phyloP scores from a whole-genome alignment of 176 grass and related monocot species.

The Rhynchospora breviuscula region DNA sequence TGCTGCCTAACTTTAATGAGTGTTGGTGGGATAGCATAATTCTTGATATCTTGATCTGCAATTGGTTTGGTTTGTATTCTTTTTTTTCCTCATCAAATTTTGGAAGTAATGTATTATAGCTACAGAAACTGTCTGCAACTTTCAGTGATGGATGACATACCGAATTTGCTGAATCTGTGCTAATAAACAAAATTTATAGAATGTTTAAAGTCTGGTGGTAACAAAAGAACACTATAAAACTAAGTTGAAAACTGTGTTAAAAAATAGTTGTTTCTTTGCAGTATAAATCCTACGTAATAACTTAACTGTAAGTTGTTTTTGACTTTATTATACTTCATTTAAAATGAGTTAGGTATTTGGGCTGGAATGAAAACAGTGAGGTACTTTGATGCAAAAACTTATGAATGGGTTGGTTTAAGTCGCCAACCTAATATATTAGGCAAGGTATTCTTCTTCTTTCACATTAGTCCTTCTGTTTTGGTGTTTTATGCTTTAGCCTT shows the following conservation, averaged over 20 bases:
- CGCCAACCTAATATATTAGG: constrained; percentile 93
- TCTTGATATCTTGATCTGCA: constrained; percentile 95
- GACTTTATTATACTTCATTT: background rate
- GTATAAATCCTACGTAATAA: background rate
- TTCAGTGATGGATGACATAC: constrained; percentile 4
- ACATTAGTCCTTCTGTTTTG: background rate
- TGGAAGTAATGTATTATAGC: background rate
- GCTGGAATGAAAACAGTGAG: constrained; percentile 93
- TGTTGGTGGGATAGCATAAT: constrained; percentile 99
- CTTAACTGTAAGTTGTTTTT: background rate
- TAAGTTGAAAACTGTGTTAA: background rate
- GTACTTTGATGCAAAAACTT: constrained; percentile 95
- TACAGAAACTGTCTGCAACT: constrained; percentile 7
- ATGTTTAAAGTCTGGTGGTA: background rate
- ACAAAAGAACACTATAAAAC: background rate
- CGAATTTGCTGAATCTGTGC: background rate
- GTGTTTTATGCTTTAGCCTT: background rate
- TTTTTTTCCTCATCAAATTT: constrained; percentile 16
- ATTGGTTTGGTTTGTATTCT: constrained; percentile 98
- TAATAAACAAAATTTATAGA: background rate
- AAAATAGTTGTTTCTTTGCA: background rate
- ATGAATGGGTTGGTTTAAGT: constrained; percentile 95
- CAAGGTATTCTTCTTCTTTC: constrained; percentile 58
- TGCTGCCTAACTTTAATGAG: constrained; percentile 98
- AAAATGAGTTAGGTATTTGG: constrained; percentile 84